A percentile compares a stretch with the other conserved stretches of the same genome.
Conservation (phyloP, 441 rosid species). For the Euphorbia schlechtendalii region DNA sequence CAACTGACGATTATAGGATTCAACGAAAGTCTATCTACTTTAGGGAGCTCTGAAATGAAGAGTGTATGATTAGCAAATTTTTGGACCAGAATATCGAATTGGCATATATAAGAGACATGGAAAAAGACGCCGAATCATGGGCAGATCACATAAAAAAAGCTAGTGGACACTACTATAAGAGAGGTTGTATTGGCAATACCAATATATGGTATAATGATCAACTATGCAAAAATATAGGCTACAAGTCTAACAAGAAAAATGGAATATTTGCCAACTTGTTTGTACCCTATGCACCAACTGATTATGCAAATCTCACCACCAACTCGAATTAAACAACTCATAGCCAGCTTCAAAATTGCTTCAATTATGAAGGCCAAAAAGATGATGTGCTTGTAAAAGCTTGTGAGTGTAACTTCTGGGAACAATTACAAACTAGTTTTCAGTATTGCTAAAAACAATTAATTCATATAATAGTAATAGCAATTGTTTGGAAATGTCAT, state of each 20-base stretch:
- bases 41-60: slow-evolving; percentile 28
- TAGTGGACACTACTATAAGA: slow-evolving; percentile 2
- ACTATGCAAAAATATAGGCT: slow-evolving; percentile 18
- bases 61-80: slow-evolving; percentile 30
- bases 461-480: no score
- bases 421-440: no score
- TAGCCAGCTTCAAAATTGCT: no score
- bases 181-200: slow-evolving; percentile 7
- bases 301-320: slow-evolving; percentile 7
- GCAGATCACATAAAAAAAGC: background rate
- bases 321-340: background rate
- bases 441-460: no score
- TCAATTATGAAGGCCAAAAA: no score
- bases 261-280: slow-evolving; percentile 11
- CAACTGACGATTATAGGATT: slow-evolving; percentile 33
- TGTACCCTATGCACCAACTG: slow-evolving; percentile 15
- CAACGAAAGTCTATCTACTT: slow-evolving; percentile 22
- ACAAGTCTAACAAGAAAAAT: slow-evolving; percentile 14
- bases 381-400: no score
- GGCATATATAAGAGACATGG: slow-evolving; percentile 13
- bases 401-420: no score
- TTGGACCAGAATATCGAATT: slow-evolving; percentile 16
- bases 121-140: slow-evolving; percentile 16
- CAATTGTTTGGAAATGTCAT: no score
- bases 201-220: slow-evolving; percentile 19